Percentiles rank a stretch among this genome's conserved stretches.
phyloP scores from a whole-genome alignment of 179 eudicot species.

The Silene coronaria region DNA sequence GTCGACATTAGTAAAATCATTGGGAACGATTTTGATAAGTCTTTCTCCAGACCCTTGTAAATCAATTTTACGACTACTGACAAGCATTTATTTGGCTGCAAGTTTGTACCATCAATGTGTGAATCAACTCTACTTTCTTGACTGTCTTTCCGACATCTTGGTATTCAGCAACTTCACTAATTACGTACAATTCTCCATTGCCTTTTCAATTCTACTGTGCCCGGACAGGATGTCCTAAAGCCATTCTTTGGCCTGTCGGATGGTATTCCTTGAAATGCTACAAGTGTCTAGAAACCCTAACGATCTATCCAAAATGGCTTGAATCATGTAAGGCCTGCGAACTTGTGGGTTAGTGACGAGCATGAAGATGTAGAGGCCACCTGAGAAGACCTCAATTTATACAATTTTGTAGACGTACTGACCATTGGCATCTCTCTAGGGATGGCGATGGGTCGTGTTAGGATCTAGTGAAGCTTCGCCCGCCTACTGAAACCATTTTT shows the following conservation, averaged over 20 bases:
- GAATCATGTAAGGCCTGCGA: conserved; percentile 24
- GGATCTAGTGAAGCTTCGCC: too few species aligned
- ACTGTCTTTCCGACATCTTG: conserved; percentile 19
- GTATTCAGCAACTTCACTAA: conserved; percentile 26
- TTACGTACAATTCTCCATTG: conserved; percentile 25
- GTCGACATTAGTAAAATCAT: too few species aligned
- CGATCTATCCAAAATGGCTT: conserved; percentile 28
- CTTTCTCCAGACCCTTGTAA: background rate
- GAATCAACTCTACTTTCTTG: conserved; percentile 27
- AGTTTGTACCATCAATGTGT: conserved; percentile 19
- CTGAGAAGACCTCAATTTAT: conserved; percentile 30
- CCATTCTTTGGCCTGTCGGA: conserved; percentile 23
- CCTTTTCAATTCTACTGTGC: conserved; percentile 21
- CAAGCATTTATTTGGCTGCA: conserved; percentile 20
- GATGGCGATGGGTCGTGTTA: too few species aligned
- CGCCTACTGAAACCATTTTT: too few species aligned
- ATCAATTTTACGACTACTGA: conserved; percentile 17
- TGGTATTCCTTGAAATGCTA: conserved; percentile 23
- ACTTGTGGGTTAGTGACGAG: conserved; percentile 11
- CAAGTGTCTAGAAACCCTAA: conserved; percentile 35
- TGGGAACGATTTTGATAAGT: too few species aligned
- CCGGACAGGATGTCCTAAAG: conserved; percentile 28
- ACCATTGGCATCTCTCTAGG: background rate
- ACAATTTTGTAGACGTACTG: background rate
- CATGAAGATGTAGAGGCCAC: conserved; percentile 25